These are phyloP conservation scores for Aphanomyces stellatus DNA, from an alignment of 352 stramenopile species.

Conservation along the genomic window DNA sequence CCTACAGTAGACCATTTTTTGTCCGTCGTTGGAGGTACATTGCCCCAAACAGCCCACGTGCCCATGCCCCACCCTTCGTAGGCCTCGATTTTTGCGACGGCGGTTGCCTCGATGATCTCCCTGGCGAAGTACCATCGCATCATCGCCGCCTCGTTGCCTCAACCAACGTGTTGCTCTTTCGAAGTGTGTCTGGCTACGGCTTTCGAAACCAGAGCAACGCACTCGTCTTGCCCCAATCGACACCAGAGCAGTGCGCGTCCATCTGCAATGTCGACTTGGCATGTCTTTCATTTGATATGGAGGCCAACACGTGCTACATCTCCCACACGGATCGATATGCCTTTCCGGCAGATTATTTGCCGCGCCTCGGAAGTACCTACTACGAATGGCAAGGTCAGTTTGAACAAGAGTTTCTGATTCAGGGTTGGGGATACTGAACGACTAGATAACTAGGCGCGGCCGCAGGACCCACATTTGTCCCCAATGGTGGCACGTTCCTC, in stretches of 20 bases:
- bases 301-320: conserved; percentile 64
- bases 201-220: conserved; percentile 12
- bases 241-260: conserved; percentile 31
- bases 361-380: conserved; percentile 56
- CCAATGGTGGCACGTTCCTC: conserved; percentile 38
- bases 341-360: conserved; percentile 51
- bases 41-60: no score
- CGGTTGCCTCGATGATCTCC: no score
- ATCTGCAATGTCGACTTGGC: conserved; percentile 36
- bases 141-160: neutral
- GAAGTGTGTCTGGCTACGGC: neutral
- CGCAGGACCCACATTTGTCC: conserved; percentile 38
- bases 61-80: no score
- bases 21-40: no score
- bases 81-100: no score
- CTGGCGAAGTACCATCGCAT: no score
- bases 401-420: no score
- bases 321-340: conserved; percentile 61
- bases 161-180: neutral
- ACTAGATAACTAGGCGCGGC: conserved; percentile 27
- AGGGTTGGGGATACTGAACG: no score
- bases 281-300: conserved; percentile 70
- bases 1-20: no score
- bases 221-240: conserved; percentile 28
- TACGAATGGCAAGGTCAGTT: conserved; percentile 71